A percentile compares a stretch with the other conserved stretches of the same genome.
phyloP scores from a whole-genome alignment of 2,329 filamentous ascomycete species.

The Calonectria pseudoreteaudii region DNA sequence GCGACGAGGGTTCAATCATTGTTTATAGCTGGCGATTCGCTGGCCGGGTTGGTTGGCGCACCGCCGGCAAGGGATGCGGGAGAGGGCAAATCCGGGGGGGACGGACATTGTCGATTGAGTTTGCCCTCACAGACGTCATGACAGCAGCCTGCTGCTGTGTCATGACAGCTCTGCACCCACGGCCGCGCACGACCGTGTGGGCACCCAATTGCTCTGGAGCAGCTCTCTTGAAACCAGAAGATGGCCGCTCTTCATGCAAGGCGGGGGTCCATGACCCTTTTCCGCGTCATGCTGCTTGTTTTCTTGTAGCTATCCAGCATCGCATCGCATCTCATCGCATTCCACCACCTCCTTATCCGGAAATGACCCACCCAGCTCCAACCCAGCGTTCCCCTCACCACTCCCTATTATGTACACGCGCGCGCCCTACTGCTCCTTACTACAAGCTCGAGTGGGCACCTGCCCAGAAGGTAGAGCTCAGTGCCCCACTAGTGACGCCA shows the following conservation, averaged over 20 bases:
- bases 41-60: neutral
- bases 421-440: slow-evolving; percentile 4
- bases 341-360: neutral
- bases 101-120: neutral
- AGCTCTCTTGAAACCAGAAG: neutral
- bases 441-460: neutral
- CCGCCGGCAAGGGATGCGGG: neutral
- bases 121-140: neutral
- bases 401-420: neutral
- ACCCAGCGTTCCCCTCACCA: neutral
- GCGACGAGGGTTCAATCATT: neutral
- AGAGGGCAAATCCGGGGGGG: neutral
- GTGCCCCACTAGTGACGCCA: slow-evolving; percentile 1
- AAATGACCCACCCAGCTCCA: neutral
- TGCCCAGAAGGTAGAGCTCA: neutral
- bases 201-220: neutral
- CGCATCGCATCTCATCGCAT: neutral
- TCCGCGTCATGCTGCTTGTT: neutral
- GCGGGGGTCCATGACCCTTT: neutral
- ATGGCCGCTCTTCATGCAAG: neutral
- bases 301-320: neutral
- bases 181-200: neutral
- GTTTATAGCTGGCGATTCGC: neutral
- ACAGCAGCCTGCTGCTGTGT: neutral
- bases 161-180: neutral